Base-by-base conservation (phyloP, 192 early-diverging fungal genomes). In the Spizellomyces punctatus region DNA sequence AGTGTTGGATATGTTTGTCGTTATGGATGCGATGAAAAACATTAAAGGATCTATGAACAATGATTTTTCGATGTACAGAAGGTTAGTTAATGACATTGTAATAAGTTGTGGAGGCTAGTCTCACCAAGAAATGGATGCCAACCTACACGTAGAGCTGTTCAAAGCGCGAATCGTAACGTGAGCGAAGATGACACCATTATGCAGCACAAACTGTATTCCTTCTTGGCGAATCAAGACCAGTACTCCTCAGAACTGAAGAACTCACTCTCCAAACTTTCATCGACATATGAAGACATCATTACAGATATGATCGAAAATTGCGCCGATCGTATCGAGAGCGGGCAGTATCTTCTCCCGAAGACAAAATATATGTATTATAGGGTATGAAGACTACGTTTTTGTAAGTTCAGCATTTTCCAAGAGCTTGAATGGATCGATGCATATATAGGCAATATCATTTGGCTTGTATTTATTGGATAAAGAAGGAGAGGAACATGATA, bases 1-100 rank as follows among this genome's bases (percentile, higher is more conserved):
- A 22, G 6, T 73, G 12, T 48, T 86, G 44, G 81, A 84, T 55
- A 62, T 86, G 75, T 76, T 77, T 57, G 71, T 82, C 21, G 50
- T 67, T n/a, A 55, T 84, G 69, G 84, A 86, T 59, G 72, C 77
- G 4, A 82, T 86, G 76, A 86, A 86, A 63, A 79, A 82, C 63
- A 71, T 82, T 9, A 86, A 86, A 69, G 80, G 80, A 19, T 72
- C 75, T 36, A 80, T 86, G 80, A 85, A 78, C 72, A 86, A 86
- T 64, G 84, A 86, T 64, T 80, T 86, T 46, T 85, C 84, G n/a
- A 75, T 83, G 75, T 85, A 75, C 61, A 80, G 78, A 63, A 50
- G 82, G 72, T 80, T 44, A n/a, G 80, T 36, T 36, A 36, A 36
- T 36, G 27, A 36, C 54, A 54, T 66, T 76, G 48, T 76, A 17